phyloP scores from a whole-genome alignment of 2,329 filamentous ascomycete species.

The Talaromyces islandicus region DNA sequence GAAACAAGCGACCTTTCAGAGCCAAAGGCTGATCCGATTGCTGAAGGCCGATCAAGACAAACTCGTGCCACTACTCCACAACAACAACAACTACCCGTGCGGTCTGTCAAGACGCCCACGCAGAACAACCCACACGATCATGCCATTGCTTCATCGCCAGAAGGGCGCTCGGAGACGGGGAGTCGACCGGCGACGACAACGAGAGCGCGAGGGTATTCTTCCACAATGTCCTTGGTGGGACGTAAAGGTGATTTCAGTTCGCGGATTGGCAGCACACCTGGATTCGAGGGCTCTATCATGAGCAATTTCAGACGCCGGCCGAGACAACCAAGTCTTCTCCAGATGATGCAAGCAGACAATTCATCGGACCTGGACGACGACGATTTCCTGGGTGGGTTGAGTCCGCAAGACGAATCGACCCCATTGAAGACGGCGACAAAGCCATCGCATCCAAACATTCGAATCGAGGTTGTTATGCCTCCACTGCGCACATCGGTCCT shows the following conservation, averaged over 20 bases:
- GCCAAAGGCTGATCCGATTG: neutral
- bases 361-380: conserved; percentile 28
- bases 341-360: conserved; percentile 38
- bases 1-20: neutral
- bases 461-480: conserved; percentile 16
- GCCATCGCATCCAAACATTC: conserved; percentile 1
- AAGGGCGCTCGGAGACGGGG: conserved; percentile 25
- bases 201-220: conserved; percentile 34
- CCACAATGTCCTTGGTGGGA: conserved; percentile 32
- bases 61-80: conserved; percentile 2
- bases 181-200: conserved; percentile 26
- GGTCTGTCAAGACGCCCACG: conserved; percentile 26
- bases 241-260: conserved; percentile 30
- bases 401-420: conserved; percentile 40
- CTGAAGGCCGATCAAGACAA: neutral
- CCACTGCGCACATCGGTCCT: conserved; percentile 15
- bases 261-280: conserved; percentile 34
- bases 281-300: conserved; percentile 37
- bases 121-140: conserved; percentile 22
- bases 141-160: conserved; percentile 31
- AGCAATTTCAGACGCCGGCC: conserved; percentile 40
- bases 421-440: conserved; percentile 31
- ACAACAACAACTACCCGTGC: conserved; percentile 7
- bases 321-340: conserved; percentile 40
- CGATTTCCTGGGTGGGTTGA: conserved; percentile 37